phyloP scores from a whole-genome alignment of 208 protist genomes.

The Leishmania lainsoni region DNA sequence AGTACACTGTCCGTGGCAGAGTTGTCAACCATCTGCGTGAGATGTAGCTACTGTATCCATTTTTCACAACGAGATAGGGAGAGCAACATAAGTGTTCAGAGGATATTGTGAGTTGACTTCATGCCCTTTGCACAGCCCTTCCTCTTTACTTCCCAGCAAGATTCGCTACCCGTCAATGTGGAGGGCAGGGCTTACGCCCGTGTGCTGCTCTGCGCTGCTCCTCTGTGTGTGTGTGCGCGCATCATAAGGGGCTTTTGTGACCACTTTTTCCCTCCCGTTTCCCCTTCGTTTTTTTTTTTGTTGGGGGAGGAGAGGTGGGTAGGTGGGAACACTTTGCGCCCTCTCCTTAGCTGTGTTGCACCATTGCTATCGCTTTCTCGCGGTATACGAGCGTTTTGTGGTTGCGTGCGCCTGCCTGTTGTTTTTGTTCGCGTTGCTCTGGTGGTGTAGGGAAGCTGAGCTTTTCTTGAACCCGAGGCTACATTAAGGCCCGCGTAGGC shows the following conservation, averaged over 20 bases:
- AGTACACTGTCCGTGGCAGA: slow-evolving; percentile 42
- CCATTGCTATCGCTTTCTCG: neutral
- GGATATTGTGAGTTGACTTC: neutral
- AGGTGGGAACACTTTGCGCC: neutral
- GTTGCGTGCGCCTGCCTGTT: neutral
- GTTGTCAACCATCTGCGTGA: slow-evolving; percentile 39
- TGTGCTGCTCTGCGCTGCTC: neutral
- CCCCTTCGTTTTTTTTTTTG: neutral
- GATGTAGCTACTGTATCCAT: slow-evolving; percentile 11
- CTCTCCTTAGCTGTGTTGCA: neutral
- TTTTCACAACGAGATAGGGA: neutral
- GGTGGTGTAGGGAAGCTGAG: neutral
- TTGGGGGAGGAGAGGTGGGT: neutral
- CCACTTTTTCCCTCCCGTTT: slow-evolving; percentile 4
- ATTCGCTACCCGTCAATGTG: neutral
- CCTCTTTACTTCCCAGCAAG: neutral
- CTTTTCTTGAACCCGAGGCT: slow-evolving; percentile 1
- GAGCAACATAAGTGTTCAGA: neutral
- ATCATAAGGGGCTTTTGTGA: neutral
- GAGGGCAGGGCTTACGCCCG: neutral
- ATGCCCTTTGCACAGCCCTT: neutral
- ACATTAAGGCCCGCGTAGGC: neutral
- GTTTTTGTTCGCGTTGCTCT: neutral
- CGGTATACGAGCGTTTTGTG: too few species aligned
- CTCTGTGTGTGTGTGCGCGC: neutral